Evolutionary conservation across 257 asterid species (phyloP).

Genomic region (Phtheirospermum japonicum): DNA sequence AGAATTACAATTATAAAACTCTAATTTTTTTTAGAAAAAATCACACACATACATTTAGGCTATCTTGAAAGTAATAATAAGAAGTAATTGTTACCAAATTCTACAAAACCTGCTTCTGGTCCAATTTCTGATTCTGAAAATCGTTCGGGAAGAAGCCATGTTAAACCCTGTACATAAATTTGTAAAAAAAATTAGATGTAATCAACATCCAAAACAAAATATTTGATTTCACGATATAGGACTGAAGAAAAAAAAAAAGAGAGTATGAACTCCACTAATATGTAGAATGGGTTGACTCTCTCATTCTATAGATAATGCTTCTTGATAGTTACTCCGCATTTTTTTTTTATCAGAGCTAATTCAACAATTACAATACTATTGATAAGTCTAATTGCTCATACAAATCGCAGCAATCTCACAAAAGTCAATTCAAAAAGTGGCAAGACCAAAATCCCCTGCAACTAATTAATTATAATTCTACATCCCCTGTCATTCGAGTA

Average conservation of each 20-base stretch:
- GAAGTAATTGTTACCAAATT: slow-evolving; percentile 81
- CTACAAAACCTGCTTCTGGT: slow-evolving; percentile 84
- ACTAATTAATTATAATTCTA: slow-evolving; percentile 9
- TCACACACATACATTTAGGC: neutral
- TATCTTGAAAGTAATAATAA: slow-evolving; percentile 39
- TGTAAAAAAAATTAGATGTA: neutral
- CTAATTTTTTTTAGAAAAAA: neutral
- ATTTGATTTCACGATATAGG: neutral
- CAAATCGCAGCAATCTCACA: neutral
- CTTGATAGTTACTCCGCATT: too few species aligned
- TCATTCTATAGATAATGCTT: too few species aligned
- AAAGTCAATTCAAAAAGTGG: neutral
- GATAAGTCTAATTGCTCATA: too few species aligned
- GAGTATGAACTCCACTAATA: too few species aligned
- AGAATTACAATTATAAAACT: neutral
- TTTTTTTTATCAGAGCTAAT: too few species aligned
- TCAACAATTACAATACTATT: too few species aligned
- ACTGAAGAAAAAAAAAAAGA: neutral
- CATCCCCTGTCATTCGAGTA: neutral
- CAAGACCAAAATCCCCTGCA: neutral
- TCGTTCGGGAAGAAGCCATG: slow-evolving; percentile 98
- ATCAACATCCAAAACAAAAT: neutral
- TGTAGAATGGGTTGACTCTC: too few species aligned
- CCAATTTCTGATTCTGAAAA: slow-evolving; percentile 97
- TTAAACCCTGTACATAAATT: slow-evolving; percentile 69